phyloP scores from a whole-genome alignment of 2,329 filamentous ascomycete genomes.

The Epichloe gansuensis region DNA sequence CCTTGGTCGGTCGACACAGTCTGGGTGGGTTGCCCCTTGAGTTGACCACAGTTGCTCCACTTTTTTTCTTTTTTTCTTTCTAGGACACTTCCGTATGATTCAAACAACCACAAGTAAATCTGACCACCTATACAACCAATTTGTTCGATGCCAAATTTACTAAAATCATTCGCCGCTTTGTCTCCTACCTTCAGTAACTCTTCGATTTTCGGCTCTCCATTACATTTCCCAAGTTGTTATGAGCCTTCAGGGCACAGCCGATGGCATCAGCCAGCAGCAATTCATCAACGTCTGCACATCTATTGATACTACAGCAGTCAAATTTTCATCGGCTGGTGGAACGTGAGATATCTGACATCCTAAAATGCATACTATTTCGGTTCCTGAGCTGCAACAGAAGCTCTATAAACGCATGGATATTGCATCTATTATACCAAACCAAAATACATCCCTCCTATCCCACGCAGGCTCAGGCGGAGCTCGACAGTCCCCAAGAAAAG shows the following conservation, averaged over 20 bases:
- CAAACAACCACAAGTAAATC: no score
- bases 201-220: neutral
- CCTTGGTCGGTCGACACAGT: no score
- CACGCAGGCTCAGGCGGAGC: neutral
- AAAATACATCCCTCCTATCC: neutral
- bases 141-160: no score
- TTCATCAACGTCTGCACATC: neutral
- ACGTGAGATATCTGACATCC: neutral
- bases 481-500: constrained; percentile 36
- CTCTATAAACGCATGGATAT: constrained; percentile 25
- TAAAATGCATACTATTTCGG: constrained; percentile 14
- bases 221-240: neutral
- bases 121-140: no score
- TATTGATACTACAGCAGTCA: neutral
- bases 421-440: constrained; percentile 5
- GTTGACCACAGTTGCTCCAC: neutral
- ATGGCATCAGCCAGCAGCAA: neutral
- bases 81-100: neutral
- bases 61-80: neutral
- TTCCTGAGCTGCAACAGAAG: constrained; percentile 23
- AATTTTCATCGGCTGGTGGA: neutral
- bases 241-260: neutral
- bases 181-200: neutral
- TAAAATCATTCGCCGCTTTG: no score
- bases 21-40: neutral